Base-by-base conservation (phyloP, 2,329 filamentous ascomycete genomes). In the Hypoxylon sp. region DNA sequence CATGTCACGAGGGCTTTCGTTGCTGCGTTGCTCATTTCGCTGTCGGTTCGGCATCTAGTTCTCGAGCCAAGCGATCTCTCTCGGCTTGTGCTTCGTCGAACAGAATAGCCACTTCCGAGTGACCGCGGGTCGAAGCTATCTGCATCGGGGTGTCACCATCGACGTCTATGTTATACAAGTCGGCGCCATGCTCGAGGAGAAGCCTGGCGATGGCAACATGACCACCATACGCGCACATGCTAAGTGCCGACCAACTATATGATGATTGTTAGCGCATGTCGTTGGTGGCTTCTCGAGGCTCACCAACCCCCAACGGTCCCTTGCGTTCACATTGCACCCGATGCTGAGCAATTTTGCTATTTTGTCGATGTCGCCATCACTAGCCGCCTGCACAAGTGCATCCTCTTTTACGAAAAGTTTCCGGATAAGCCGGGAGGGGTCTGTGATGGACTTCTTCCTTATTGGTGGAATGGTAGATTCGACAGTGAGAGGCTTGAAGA, bases 371-470 rank as follows among this genome's bases (percentile, higher is more conserved):
- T 74, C 67, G 2, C 72, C 68, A 46, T 76, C 72, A 54, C 72
- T 74, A 11, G 73, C 71, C 5, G 74, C 74, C 53, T 76, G 63
- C 43, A 75, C 70, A 30, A 77, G 72, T 19, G 69, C 71, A 43
- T 68, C 73, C 23, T 72, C 71, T 55, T 74, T 74, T 21, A 69
- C 60, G 37, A 74, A 70, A n/a, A 74, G 39, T 53, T 73, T 74
- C 45, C 67, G 67, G 23, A 75, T 60, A 55, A 75, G 56, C 14
- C 69, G 59, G 8, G 66, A 56, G 37, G 71, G 69, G 39, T 67
- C 67, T 6, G 57, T 65, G 25, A 67, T 12, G 9, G 62, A 65
- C 47, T 68, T 67, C 58, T 65, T 69, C 55, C 63, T 67, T 12
- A 61, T 52, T 1, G 61, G 65, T 19, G 51, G 59, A 5, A 57